Conservation (phyloP, 2,329 filamentous ascomycete species). For the Exophiala phaeomuriformis region DNA sequence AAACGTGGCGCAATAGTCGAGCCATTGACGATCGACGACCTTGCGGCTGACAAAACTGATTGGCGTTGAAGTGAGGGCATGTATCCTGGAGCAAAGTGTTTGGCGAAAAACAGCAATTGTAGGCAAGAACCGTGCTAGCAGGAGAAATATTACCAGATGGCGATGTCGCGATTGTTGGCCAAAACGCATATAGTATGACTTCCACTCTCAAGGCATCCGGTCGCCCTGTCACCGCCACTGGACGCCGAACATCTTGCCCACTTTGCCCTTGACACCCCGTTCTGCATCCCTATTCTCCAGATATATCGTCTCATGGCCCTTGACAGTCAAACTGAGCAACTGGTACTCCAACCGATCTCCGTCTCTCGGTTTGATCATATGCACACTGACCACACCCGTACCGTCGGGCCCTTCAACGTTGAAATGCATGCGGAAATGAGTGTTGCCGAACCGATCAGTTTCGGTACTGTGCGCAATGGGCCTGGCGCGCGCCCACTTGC, state of each 20-base stretch:
- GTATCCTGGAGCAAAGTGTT: no score
- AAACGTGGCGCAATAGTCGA: background rate
- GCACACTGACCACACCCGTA: conserved; percentile 65
- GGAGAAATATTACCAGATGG: no score
- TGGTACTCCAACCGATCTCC: conserved; percentile 67
- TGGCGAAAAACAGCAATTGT: no score
- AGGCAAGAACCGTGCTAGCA: no score
- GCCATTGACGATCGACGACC: background rate
- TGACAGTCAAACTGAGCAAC: conserved; percentile 72
- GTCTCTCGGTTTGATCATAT: conserved; percentile 63
- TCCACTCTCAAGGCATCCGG: no score
- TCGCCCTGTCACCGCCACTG: conserved; percentile 35
- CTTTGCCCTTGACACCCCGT: conserved; percentile 34
- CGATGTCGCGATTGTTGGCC: no score
- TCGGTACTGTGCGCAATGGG: conserved; percentile 52
- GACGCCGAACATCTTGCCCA: conserved; percentile 46
- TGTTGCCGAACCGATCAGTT: conserved; percentile 65
- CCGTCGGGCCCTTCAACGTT: conserved; percentile 71
- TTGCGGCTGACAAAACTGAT: no score
- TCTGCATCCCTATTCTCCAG: conserved; percentile 40
- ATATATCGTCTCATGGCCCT: conserved; percentile 42
- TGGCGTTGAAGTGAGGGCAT: no score
- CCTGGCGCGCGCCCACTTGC: conserved; percentile 67
- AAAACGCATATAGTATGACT: no score
- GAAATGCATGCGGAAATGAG: conserved; percentile 81